Base-by-base conservation (phyloP, 768 basidiomycete genomes). In the Tephrocybe sp. region DNA sequence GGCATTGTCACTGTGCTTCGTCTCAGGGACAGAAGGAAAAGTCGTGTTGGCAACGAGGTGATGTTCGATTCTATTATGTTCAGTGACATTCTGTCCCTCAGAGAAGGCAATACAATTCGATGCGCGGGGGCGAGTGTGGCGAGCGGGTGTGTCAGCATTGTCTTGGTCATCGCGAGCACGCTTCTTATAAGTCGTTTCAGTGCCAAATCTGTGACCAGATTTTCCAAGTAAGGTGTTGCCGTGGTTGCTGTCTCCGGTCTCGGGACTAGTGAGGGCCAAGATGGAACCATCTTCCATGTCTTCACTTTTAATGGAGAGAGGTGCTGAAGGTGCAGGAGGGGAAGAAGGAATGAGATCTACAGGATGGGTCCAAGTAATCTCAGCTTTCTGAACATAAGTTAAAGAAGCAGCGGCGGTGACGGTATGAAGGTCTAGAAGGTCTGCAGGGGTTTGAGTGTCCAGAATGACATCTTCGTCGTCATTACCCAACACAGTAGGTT, bases 341-440 rank as follows among this genome's bases (percentile, higher is more conserved):
- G n/a, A n/a, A n/a, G n/a, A n/a, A n/a, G n/a, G n/a, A n/a, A n/a
- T n/a, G n/a, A 15, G 45, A 21, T 18, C 32, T 15, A n/a, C 38
- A 9, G 51, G 28, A 26, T 47, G 39, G 23, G 5, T 23, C 51
- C 51, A 52, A 3, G 44, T 23, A 14, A 36, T 46, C 11, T 52
- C 44, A 14, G 30, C 20, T 10, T 45, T 45, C 4, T 40, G 12
- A 24, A 44, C 51, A 8, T 44, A 46, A 23, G 38, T 18, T 28
- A 45, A 52, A 25, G 51, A 12, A 1, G 50, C 7, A 15, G 5
- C 4, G 34, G n/a, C n/a, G 25, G 38, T n/a, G 36, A 30, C 28
- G 23, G 46, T 39, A 2, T 24, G 9, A n/a, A 15, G 20, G 34
- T 36, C 14, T 12, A 9, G 11, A 15, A 7, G 14, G 34, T 11